These are phyloP conservation scores for Geosmithia putterillii DNA, from an alignment of 2,329 filamentous ascomycete species.

Conservation along the genomic window DNA sequence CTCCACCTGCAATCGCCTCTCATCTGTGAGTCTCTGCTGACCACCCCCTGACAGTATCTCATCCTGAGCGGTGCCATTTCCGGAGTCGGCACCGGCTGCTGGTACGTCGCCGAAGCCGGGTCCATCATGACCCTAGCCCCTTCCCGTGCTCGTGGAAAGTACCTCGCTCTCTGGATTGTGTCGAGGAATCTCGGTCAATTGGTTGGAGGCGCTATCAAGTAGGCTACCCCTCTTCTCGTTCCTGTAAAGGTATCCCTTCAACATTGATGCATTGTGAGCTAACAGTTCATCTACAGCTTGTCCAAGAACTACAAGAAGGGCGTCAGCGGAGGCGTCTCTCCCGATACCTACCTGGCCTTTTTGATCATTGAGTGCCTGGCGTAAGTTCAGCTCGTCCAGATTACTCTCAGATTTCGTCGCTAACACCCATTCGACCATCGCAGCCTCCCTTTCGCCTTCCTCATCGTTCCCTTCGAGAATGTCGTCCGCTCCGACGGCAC, in stretches of 20 bases:
- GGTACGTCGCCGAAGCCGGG: constrained; percentile 35
- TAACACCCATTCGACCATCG: not conserved
- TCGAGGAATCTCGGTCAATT: constrained; percentile 31
- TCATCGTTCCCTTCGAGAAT: constrained; percentile 30
- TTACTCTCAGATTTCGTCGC: not conserved
- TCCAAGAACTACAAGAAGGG: constrained; percentile 23
- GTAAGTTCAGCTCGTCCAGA: constrained; percentile 9
- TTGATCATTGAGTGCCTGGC: constrained; percentile 32
- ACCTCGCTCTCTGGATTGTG: constrained; percentile 33
- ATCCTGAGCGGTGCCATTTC: constrained; percentile 23
- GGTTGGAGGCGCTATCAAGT: constrained; percentile 32
- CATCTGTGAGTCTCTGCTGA: no score
- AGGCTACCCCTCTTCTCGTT: constrained; percentile 6
- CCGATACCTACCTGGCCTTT: constrained; percentile 32
- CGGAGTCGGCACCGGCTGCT: constrained; percentile 27
- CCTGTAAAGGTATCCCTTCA: no score
- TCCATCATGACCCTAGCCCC: constrained; percentile 35
- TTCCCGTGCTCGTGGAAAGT: constrained; percentile 30
- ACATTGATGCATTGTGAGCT: not conserved
- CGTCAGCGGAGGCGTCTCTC: constrained; percentile 22
- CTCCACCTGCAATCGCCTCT: not conserved
- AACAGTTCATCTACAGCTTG: constrained; percentile 10
- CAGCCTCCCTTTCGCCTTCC: constrained; percentile 28
- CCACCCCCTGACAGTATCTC: constrained; percentile 18
- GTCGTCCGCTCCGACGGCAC: constrained; percentile 17